Base-by-base conservation (phyloP, 2,329 filamentous ascomycete genomes). In the Hypoxylon sp. region DNA sequence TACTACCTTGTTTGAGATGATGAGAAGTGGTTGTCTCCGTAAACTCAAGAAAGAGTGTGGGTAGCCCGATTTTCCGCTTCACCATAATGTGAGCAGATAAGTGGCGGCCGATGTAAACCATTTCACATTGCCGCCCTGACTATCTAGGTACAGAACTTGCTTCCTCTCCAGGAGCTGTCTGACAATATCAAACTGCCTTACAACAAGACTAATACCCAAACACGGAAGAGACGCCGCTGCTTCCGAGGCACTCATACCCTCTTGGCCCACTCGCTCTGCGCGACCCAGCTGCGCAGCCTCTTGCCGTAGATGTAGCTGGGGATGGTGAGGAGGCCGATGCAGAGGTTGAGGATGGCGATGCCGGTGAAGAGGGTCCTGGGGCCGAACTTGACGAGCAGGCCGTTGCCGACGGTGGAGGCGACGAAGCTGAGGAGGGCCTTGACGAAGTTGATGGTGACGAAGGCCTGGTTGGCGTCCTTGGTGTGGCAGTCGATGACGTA, bases 291-390 rank as follows among this genome's bases (percentile, higher is more conserved):
- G 33, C 65, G 52, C 20, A 67, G 17, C 33, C 62, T 54, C 56
- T 67, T 67, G 38, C 65, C 65, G 18, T 66, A 67, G 11, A 67
- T 60, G 42, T 67, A 67, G 46, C 63, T 65, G n/a, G 65, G 65
- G 11, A 67, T 67, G 3, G 65, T 67, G n/a, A 67, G 58, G 3
- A 58, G 42, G 24, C 65, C 65, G 20, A 67, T 67, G 1, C 52
- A 53, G 21, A 67, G 29, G 21, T 67, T 67, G 27, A 67, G 31
- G 9, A 63, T 29, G 4, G 65, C 65, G 24, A 67, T 67, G 3
- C 65, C 65, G 4, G 55, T 57, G 40, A 67, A 67, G 11, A 67
- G 23, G 13, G 29, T 35, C 43, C 45, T 21, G 2, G 63, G 46
- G 5, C 65, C 65, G 10, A 47, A 60, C 41, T 58, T 63, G 9